Evolutionary conservation across 768 basidiomycete genomes (phyloP).

Genomic region (Macrolepiota dolichaula): DNA sequence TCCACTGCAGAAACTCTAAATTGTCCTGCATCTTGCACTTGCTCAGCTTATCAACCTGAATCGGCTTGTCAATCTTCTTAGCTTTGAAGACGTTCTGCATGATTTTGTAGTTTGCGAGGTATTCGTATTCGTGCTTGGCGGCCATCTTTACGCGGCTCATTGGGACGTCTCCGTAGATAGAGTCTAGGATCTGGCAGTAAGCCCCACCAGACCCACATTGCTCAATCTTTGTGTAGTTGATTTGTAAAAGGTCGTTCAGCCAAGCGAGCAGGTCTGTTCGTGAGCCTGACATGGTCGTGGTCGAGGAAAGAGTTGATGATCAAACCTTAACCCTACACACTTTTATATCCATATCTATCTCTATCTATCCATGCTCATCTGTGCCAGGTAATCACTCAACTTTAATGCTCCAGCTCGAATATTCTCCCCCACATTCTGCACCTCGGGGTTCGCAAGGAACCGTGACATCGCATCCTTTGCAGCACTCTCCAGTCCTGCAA

Average conservation of each 20-base stretch:
- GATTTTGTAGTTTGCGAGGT: constrained; percentile 91
- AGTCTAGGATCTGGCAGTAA: constrained; percentile 95
- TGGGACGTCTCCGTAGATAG: constrained; percentile 88
- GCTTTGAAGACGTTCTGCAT: constrained; percentile 89
- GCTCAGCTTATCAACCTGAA: constrained; percentile 89
- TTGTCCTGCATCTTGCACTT: constrained; percentile 99
- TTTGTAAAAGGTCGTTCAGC: constrained; percentile 91
- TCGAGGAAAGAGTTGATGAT: constrained; percentile 7
- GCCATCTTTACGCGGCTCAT: constrained; percentile 94
- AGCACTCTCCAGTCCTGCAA: constrained; percentile 54
- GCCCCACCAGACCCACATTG: constrained; percentile 90
- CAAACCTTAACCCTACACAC: constrained; percentile 25
- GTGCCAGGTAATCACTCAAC: constrained; percentile 38
- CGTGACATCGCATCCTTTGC: constrained; percentile 75
- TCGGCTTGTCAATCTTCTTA: constrained; percentile 97
- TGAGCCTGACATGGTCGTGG: constrained; percentile 53
- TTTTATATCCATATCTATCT: constrained; percentile 8
- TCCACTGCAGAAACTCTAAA: constrained; percentile 97
- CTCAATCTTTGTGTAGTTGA: constrained; percentile 90
- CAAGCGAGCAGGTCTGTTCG: constrained; percentile 87
- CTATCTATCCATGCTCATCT: constrained; percentile 5
- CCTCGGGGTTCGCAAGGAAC: constrained; percentile 81
- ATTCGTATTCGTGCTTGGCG: constrained; percentile 96
- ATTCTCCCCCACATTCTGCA: constrained; percentile 79
- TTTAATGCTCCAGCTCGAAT: constrained; percentile 80